Evolutionary conservation across 2,329 filamentous ascomycete species (phyloP).

Genomic region (Byssochlamys sp.): DNA sequence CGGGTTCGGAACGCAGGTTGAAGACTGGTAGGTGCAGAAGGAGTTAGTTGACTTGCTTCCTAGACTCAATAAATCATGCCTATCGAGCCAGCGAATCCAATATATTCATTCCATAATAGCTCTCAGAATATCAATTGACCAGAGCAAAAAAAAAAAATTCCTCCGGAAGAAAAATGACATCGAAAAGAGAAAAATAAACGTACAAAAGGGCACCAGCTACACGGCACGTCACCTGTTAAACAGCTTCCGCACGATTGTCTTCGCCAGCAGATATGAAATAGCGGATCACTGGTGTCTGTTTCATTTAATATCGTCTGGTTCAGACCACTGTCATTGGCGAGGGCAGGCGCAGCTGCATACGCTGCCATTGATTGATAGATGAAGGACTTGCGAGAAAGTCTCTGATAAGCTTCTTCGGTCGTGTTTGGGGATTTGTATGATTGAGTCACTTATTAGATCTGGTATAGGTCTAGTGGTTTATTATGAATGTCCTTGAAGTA

Average conservation of each 20-base stretch:
- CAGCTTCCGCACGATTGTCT: conserved; percentile 27
- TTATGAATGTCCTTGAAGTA: too few species aligned
- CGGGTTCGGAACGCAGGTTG: neutral
- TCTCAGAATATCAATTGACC: too few species aligned
- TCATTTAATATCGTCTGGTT: neutral
- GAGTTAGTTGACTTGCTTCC: neutral
- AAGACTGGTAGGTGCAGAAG: neutral
- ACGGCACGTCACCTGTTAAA: conserved; percentile 21
- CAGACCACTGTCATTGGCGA: neutral
- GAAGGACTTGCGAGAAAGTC: neutral
- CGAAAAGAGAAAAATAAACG: conserved; percentile 5
- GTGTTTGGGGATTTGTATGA: neutral
- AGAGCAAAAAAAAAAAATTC: too few species aligned
- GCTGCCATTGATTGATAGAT: neutral
- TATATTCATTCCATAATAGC: too few species aligned
- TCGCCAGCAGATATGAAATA: conserved; percentile 21
- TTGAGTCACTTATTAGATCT: neutral
- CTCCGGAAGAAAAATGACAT: too few species aligned
- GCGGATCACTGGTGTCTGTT: neutral
- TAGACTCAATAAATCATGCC: too few species aligned
- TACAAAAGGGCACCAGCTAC: conserved; percentile 33
- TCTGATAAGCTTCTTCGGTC: neutral
- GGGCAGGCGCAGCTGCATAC: neutral
- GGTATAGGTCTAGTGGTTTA: too few species aligned
- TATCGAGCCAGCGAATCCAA: too few species aligned